A percentile compares a stretch with the other conserved stretches of the same genome.
These are phyloP conservation scores for Panaeolus papilionaceus DNA, from an alignment of 768 basidiomycete species.

Conservation along the genomic window DNA sequence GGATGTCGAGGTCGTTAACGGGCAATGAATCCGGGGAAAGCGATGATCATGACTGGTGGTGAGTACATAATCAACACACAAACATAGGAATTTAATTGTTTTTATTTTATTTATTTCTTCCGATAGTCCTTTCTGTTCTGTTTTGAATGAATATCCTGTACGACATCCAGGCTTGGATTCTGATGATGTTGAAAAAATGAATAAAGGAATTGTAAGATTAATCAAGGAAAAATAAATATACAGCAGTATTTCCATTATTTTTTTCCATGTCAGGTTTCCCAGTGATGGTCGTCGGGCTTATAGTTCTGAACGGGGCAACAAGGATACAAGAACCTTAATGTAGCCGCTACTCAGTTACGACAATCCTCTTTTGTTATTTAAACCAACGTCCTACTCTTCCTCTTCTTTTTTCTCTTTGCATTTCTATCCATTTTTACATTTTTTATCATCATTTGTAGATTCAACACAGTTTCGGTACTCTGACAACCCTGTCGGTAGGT, in stretches of 20 bases:
- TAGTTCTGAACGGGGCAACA: constrained; percentile 6
- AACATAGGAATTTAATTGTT: neutral
- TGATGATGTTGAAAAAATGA: neutral
- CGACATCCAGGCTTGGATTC: no score
- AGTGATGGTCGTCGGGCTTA: constrained; percentile 11
- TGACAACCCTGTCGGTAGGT: neutral
- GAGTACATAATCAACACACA: neutral
- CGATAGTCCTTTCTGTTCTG: neutral
- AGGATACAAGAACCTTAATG: neutral
- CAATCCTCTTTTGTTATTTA: neutral
- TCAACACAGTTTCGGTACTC: neutral
- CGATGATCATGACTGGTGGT: neutral
- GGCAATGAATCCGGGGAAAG: neutral
- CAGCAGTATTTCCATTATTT: neutral
- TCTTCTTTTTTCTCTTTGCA: neutral
- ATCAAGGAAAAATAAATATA: neutral
- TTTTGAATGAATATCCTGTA: no score
- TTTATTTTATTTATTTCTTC: neutral
- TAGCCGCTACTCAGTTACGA: neutral
- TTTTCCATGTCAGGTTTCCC: constrained; percentile 10
- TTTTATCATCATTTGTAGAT: neutral
- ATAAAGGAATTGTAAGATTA: neutral
- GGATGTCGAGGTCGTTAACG: neutral
- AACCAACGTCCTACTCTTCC: neutral
- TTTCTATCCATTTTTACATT: neutral